A percentile compares a stretch with the other conserved stretches of the same genome.
phyloP scores from a whole-genome alignment of 2,329 filamentous ascomycete species.

The Epichloe coenophiala region DNA sequence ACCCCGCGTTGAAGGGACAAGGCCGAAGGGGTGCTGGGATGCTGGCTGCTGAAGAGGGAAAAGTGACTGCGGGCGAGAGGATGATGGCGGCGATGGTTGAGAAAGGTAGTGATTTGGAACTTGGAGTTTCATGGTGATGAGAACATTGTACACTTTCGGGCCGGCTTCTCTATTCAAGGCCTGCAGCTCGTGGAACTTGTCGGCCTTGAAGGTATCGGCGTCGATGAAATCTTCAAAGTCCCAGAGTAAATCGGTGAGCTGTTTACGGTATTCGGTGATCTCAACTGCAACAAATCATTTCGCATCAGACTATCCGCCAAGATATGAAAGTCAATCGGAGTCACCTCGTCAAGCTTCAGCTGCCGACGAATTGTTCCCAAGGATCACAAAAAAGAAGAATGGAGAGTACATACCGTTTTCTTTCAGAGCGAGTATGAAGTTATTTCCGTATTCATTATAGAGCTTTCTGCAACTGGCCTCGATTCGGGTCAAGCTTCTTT shows the following conservation, averaged over 20 bases:
- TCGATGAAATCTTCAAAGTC: conserved; percentile 44
- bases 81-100: conserved; percentile 15
- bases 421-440: conserved; percentile 37
- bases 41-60: conserved; percentile 4
- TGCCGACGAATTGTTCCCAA: background rate
- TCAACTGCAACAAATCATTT: conserved; percentile 24
- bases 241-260: conserved; percentile 38
- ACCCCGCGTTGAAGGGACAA: background rate
- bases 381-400: background rate
- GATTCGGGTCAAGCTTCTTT: conserved; percentile 34
- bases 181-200: conserved; percentile 35
- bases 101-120: conserved; percentile 13
- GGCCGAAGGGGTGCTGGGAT: background rate
- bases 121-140: conserved; percentile 41
- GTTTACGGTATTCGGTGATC: conserved; percentile 32
- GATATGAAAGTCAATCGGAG: no score
- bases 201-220: conserved; percentile 34
- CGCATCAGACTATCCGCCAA: background rate
- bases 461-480: conserved; percentile 37
- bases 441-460: conserved; percentile 32
- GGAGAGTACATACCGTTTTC: conserved; percentile 33
- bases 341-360: background rate
- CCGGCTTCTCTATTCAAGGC: conserved; percentile 33
- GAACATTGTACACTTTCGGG: conserved; percentile 33
- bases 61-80: conserved; percentile 7